These are phyloP conservation scores for Yamadazyma taylorii DNA, from an alignment of 1,139 yeast genomes.

Conservation along the genomic window DNA sequence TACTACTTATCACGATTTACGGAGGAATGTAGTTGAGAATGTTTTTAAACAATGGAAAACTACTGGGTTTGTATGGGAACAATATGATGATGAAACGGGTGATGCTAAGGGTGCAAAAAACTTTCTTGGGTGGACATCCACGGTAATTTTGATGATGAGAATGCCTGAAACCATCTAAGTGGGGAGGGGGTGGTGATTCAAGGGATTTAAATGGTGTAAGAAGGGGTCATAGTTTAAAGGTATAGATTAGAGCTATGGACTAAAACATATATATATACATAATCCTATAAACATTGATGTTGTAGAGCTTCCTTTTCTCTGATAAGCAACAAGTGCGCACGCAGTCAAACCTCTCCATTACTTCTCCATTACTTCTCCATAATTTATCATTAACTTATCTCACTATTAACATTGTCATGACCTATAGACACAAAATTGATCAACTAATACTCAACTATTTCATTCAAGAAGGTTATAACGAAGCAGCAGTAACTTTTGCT, in stretches of 20 bases:
- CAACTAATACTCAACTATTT: conserved; percentile 52
- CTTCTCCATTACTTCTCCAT: too few species aligned
- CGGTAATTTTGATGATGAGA: conserved; percentile 77
- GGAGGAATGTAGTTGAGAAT: conserved; percentile 67
- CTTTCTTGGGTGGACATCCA: conserved; percentile 92
- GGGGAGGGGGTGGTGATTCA: too few species aligned
- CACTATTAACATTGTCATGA: conserved; percentile 4
- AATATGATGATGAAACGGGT: conserved; percentile 79
- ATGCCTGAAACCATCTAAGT: conserved; percentile 60
- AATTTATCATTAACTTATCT: too few species aligned
- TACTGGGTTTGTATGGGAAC: conserved; percentile 91
- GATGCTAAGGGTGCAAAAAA: conserved; percentile 80
- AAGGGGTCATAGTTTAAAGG: background rate
- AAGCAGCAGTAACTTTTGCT: conserved; percentile 52
- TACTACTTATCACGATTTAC: conserved; percentile 52
- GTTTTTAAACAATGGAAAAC: conserved; percentile 65
- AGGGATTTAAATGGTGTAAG: too few species aligned
- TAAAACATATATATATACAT: too few species aligned
- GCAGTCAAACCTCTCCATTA: too few species aligned
- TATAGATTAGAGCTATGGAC: too few species aligned
- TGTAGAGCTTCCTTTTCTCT: too few species aligned
- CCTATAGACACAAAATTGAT: conserved; percentile 37
- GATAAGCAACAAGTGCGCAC: too few species aligned
- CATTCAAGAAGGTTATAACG: conserved; percentile 57
- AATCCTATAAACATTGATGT: too few species aligned